Evolutionary conservation across 2,329 filamentous ascomycete species (phyloP).

Genomic region (Penicillium frequentans): DNA sequence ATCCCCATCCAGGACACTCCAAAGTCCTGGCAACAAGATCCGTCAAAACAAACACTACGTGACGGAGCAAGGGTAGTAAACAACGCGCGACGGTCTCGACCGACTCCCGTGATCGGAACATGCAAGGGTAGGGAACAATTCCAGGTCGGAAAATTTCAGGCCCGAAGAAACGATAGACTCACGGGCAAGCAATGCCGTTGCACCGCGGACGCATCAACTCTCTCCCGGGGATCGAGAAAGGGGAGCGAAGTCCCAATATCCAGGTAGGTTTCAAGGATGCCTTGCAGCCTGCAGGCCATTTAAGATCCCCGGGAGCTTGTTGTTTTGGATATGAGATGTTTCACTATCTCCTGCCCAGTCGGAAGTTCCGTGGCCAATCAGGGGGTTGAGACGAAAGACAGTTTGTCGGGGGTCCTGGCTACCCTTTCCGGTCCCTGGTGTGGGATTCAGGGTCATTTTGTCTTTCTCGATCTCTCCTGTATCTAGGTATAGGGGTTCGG

Average conservation of each 20-base stretch:
- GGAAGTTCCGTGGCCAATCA: constrained; percentile 7
- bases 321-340: constrained; percentile 9
- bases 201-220: constrained; percentile 13
- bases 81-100: constrained; percentile 3
- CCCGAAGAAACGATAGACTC: constrained; percentile 5
- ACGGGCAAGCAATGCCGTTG: constrained; percentile 11
- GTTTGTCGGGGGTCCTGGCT: neutral
- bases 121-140: constrained; percentile 4
- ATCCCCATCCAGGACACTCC: neutral
- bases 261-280: constrained; percentile 26
- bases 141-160: constrained; percentile 13
- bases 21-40: neutral
- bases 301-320: constrained; percentile 5
- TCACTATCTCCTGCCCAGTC: constrained; percentile 10
- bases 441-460: neutral
- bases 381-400: neutral
- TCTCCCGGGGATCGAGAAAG: constrained; percentile 11
- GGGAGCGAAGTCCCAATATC: constrained; percentile 15
- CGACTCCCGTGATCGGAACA: neutral
- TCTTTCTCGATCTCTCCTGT: neutral
- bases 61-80: neutral
- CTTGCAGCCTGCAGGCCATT: constrained; percentile 23
- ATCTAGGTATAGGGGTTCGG: neutral
- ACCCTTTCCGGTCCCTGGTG: neutral
- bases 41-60: neutral